Base-by-base conservation (phyloP, 1,139 yeast genomes). In the Candida smagusa region DNA sequence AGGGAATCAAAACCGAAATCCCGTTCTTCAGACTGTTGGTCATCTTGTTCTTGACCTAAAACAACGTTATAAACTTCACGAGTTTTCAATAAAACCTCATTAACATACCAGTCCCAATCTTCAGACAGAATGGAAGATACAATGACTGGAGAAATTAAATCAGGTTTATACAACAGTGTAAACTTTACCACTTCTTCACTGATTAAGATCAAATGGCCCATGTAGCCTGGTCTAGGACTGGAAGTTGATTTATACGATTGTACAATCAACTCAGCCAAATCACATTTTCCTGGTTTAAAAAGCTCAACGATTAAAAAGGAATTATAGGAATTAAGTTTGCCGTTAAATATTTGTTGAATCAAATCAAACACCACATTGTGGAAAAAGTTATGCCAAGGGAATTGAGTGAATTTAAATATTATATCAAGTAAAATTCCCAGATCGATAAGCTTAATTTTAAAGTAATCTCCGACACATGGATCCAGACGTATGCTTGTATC, bases 141-240 rank as follows among this genome's bases (percentile, higher is more conserved):
- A 28, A 72, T 71, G 5, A 64, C 45, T 1, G 74, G 72, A 4
- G 76, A 70, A 7, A 72, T 69, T 31, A 72, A 56, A 40, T 71
- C 76, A 1, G 77, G 77, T 44, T 72, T 72, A 43, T 72, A 72
- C 22, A 72, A 57, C 4, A 74, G 69, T 3, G 76, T 67, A 47
- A 72, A 72, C 48, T 72, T 71, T 26, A 71, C 77, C 26, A 72
- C 71, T 43, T 72, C 77, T 45, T 72, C 77, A 52, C 75, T 68
- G 11, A 71, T 65, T 11, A 72, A 54, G 23, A 71, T 67, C 36
- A 72, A 51, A 46, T 72, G 77, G 1, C 77, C 77, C 65, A 70
- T 63, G 43, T 69, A 71, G 0, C 77, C 77, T 0, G 77, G 75
- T 28, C 74, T 50, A 2, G 70, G 65, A 2, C 53, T 59, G 2